These are phyloP conservation scores for Hypholoma sublateritium DNA, from an alignment of 768 basidiomycete genomes.

Conservation along the genomic window DNA sequence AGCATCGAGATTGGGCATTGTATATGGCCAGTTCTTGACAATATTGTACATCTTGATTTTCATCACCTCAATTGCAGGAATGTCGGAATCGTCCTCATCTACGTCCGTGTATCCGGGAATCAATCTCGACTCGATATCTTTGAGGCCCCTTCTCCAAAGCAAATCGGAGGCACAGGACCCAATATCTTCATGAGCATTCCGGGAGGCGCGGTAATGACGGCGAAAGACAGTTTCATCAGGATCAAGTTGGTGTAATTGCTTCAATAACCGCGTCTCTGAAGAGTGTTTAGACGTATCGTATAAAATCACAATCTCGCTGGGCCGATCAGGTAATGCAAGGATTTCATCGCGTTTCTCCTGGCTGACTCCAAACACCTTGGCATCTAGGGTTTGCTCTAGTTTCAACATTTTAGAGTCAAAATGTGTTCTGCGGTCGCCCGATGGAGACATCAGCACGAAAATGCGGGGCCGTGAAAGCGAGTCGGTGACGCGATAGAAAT, in stretches of 20 bases:
- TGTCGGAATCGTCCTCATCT: constrained; percentile 27
- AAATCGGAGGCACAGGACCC: constrained; percentile 72
- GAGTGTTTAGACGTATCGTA: constrained; percentile 42
- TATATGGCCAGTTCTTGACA: constrained; percentile 62
- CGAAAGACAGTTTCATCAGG: constrained; percentile 34
- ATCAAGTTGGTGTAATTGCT: constrained; percentile 47
- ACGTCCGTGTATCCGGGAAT: constrained; percentile 34
- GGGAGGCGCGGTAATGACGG: constrained; percentile 47
- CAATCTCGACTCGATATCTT: constrained; percentile 32
- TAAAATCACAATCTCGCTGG: constrained; percentile 52
- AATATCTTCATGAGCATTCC: constrained; percentile 48
- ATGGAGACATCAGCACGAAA: constrained; percentile 36
- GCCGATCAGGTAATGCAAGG: constrained; percentile 35
- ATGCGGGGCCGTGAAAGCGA: constrained; percentile 39
- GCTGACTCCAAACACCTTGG: constrained; percentile 37
- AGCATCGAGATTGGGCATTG: constrained; percentile 60
- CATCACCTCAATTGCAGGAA: constrained; percentile 20
- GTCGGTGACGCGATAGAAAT: constrained; percentile 41
- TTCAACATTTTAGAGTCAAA: constrained; percentile 35
- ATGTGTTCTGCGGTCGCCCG: constrained; percentile 22
- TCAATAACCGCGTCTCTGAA: constrained; percentile 42
- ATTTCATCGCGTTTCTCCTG: constrained; percentile 29
- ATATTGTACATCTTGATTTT: constrained; percentile 33
- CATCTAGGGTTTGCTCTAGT: constrained; percentile 39
- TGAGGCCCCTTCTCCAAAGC: constrained; percentile 60